phyloP scores from a whole-genome alignment of 345 rosid species.

The Luvunga scandens region DNA sequence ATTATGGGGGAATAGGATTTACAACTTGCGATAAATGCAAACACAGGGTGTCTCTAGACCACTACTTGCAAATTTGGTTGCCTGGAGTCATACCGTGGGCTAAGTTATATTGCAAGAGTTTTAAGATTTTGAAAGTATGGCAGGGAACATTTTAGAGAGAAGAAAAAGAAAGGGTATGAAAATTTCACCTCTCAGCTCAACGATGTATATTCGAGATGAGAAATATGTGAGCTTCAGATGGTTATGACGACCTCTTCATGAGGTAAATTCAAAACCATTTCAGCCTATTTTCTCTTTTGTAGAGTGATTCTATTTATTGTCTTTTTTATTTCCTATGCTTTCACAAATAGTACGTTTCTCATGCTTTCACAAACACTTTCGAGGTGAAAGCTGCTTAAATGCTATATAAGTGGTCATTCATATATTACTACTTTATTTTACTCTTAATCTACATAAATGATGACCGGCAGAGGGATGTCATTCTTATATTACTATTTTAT shows the following conservation, averaged over 20 bases:
- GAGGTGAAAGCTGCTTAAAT: no score
- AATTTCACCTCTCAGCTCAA: neutral
- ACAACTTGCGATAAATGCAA: neutral
- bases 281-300: neutral
- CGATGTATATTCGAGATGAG: neutral
- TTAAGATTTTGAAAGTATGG: neutral
- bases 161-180: neutral
- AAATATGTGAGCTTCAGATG: neutral
- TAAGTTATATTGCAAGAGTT: neutral
- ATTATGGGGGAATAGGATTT: neutral
- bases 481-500: no score
- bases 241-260: neutral
- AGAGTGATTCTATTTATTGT: neutral
- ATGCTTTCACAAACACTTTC: no score
- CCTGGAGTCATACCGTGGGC: neutral
- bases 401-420: no score
- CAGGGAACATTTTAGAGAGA: neutral
- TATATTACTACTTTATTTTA: no score
- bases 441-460: no score
- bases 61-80: neutral
- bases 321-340: neutral
- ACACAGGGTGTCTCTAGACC: neutral
- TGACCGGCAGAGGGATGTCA: no score
- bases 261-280: neutral
- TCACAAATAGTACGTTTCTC: neutral